Conservation (phyloP, 73 alveolate species). For the Urostyla sp. region DNA sequence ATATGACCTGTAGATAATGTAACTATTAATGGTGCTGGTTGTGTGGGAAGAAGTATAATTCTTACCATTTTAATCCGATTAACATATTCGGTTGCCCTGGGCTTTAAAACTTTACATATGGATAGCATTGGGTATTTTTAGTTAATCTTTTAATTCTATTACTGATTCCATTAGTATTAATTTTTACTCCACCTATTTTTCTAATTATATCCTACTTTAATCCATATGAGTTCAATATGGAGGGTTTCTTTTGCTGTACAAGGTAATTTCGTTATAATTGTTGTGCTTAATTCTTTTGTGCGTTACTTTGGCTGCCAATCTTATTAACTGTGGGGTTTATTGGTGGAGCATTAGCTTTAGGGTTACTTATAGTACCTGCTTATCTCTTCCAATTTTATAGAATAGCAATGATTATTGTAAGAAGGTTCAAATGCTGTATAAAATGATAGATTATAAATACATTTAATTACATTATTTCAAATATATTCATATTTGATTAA, state of each 20-base stretch:
- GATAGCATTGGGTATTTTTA: slow-evolving; percentile 29
- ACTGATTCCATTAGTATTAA: slow-evolving; percentile 9
- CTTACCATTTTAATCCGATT: slow-evolving; percentile 18
- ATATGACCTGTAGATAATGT: slow-evolving; percentile 87
- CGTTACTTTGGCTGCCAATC: neutral
- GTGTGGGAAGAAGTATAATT: slow-evolving; percentile 65
- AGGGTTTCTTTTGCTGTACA: neutral
- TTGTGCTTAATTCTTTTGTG: slow-evolving; percentile 2
- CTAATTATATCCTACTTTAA: neutral
- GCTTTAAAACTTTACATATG: slow-evolving; percentile 24
- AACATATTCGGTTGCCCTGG: slow-evolving; percentile 56
- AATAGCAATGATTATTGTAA: neutral
- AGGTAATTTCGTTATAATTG: slow-evolving; percentile 1
- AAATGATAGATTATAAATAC: slow-evolving; percentile 1
- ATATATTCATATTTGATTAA: neutral
- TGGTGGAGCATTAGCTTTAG: slow-evolving; percentile 11
- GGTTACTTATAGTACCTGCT: slow-evolving; percentile 44
- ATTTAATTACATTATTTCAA: neutral
- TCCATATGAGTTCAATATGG: neutral
- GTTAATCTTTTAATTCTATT: slow-evolving; percentile 1
- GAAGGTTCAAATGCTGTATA: slow-evolving; percentile 37
- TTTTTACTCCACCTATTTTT: slow-evolving; percentile 12
- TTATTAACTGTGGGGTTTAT: neutral
- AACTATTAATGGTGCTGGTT: slow-evolving; percentile 88
- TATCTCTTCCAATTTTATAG: slow-evolving; percentile 28